Evolutionary conservation across 768 basidiomycete species (phyloP), one percentile per base, ranked within the genome.

Genomic region (Scleroderma bovista): DNA sequence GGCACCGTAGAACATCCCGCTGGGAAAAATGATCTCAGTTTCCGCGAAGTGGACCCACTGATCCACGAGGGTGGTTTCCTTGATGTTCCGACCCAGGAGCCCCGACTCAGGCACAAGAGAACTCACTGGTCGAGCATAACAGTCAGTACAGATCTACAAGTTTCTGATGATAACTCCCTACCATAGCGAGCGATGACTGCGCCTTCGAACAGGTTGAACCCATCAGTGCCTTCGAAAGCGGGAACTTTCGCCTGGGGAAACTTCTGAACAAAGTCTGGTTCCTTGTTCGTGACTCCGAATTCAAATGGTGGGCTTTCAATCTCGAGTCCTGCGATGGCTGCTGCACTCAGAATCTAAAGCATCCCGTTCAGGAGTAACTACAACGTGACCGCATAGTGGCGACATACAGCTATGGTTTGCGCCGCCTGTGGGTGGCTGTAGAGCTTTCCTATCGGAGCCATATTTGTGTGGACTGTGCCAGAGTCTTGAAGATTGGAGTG

Each of bases 401-500:
- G 19, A 44, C 43, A 31, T 60, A 83, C 83, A 48, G 70, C 60
- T 65, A 73, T 79, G 59, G 74, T 76, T 41, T 64, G 60, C 43
- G 50, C 48, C 56, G 77, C 75, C 24, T 24, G 24, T 8, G 73
- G 70, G 20, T 60, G 59, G 13, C 80, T 76, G 70, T 74, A 84
- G 53, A 86, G 72, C 50, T 79, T 84, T 55, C 81, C 81, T 53
- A 69, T 67, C 46, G 81, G 72, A 51, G 75, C 66, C 71, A 74
- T 79, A 67, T 71, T 67, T 13, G 34, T 36, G 34, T 36, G n/a
- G 12, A n/a, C n/a, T 15, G 34, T 36, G 4, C 13, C 34, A n/a
- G n/a, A n/a, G n/a, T 36, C 5, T 36, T 12, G 5, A 12, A 36
- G 34, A 36, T 13, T 36, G 13, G 34, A 36, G 34, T 15, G 34